phyloP scores from a whole-genome alignment of 2,329 filamentous ascomycete species.

The Domatiomyces globalis region DNA sequence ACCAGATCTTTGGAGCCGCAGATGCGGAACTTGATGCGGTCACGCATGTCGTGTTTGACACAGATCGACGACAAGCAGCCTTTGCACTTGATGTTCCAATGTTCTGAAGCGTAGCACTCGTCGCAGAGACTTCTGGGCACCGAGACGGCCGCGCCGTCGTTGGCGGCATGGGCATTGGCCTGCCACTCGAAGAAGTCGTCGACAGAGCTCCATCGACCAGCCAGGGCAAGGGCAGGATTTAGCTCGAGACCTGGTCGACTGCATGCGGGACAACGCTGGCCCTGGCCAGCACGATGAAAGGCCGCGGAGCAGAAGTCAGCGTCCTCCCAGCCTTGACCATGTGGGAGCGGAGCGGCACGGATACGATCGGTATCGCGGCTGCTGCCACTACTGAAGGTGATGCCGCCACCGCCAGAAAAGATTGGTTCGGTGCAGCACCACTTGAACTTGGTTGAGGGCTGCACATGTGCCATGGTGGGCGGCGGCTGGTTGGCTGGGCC shows the following conservation, averaged over 20 bases:
- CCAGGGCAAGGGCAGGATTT: neutral
- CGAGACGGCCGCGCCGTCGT: conserved; percentile 5
- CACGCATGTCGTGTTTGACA: conserved; percentile 46
- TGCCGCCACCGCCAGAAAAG: conserved; percentile 46
- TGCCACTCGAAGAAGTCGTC: conserved; percentile 28
- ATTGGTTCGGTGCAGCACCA: conserved; percentile 49
- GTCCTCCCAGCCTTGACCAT: conserved; percentile 41
- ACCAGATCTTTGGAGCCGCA: conserved; percentile 44
- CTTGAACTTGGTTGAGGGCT: conserved; percentile 34
- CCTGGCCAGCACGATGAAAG: conserved; percentile 24
- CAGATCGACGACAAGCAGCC: conserved; percentile 43
- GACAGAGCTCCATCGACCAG: conserved; percentile 23
- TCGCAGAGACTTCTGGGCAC: conserved; percentile 41
- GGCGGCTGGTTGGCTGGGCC: conserved; percentile 13
- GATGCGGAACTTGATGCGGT: conserved; percentile 38
- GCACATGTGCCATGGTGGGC: conserved; percentile 3
- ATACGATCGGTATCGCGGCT: conserved; percentile 42
- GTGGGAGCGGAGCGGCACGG: conserved; percentile 43
- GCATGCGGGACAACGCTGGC: neutral
- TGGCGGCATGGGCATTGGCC: conserved; percentile 3
- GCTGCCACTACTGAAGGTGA: conserved; percentile 38
- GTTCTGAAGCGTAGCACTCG: conserved; percentile 43
- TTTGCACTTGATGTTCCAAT: conserved; percentile 47
- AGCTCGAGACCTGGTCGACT: conserved; percentile 1
- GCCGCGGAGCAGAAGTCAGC: conserved; percentile 34